Conservation (phyloP, 1,139 yeast genomes). For the Debaryomyces coudertii region DNA sequence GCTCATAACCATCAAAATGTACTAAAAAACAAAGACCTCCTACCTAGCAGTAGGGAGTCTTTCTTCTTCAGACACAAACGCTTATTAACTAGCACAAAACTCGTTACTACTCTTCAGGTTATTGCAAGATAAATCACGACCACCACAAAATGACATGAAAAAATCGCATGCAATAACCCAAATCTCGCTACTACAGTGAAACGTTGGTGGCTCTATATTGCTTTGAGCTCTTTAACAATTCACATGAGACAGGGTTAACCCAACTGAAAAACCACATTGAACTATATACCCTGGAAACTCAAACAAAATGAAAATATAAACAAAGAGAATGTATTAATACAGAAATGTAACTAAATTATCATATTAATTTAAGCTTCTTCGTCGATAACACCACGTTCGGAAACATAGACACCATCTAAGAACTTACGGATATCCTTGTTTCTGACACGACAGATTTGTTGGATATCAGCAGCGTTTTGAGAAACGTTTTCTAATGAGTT, state of each 20-base stretch:
- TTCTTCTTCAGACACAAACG: not conserved
- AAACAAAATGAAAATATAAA: slow-evolving; percentile 19
- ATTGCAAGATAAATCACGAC: slow-evolving; percentile 10
- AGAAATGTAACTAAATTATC: slow-evolving; percentile 16
- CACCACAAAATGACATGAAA: slow-evolving; percentile 12
- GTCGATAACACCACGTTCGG: slow-evolving; percentile 89
- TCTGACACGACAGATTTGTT: slow-evolving; percentile 98
- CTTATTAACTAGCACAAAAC: not conserved
- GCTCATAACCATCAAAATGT: slow-evolving; percentile 7
- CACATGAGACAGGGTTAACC: slow-evolving; percentile 43
- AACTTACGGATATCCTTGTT: slow-evolving; percentile 99
- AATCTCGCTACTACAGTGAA: slow-evolving; percentile 35
- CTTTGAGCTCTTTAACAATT: slow-evolving; percentile 58
- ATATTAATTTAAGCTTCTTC: slow-evolving; percentile 54
- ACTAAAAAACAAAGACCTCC: not conserved
- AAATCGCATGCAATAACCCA: slow-evolving; percentile 12
- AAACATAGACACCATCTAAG: slow-evolving; percentile 99
- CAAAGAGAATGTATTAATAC: slow-evolving; percentile 28
- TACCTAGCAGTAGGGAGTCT: not conserved
- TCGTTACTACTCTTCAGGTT: slow-evolving; percentile 2
- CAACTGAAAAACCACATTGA: slow-evolving; percentile 34
- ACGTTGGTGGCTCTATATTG: slow-evolving; percentile 67
- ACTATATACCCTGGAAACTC: slow-evolving; percentile 35
- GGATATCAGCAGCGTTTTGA: slow-evolving; percentile 97
- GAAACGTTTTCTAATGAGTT: slow-evolving; percentile 98